Base-by-base conservation (phyloP, 768 basidiomycete genomes). In the Trametes cubensis region DNA sequence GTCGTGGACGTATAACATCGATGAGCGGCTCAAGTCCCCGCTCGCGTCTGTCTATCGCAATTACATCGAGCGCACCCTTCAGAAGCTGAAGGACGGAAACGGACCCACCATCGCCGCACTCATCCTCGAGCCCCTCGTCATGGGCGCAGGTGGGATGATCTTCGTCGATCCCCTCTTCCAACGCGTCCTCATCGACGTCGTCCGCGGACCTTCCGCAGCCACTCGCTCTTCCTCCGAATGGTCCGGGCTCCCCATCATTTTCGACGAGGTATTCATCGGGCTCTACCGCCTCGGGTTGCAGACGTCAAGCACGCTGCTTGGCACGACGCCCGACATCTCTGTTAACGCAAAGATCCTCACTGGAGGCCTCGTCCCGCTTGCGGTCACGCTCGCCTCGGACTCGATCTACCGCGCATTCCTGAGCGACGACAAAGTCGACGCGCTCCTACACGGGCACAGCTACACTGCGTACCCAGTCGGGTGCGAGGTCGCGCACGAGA, bases 131-230 rank as follows among this genome's bases (percentile, higher is more conserved):
- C 96, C 96, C 0, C 80, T 95, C 23, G 83, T 95, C 25, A 90
- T 98, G 83, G 96, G 96, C 15, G 95, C 96, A 0, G 96, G 93
- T 0, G 96, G 96, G 0, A 98, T 98, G 96, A 80, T 94, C 30
- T 98, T 98, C 70, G 93, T 98, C 25, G 96, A 98, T 71, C 96
- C 96, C 10, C 85, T 98, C 45, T 98, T 96, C 81, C 96, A 98
- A 72, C 84, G 92, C 26, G 79, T 94, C 30, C 74, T 98, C 65
- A 77, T 98, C 42, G 94, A 97, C 67, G 82, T 85, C 3, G 90
- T 92, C 6, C 87, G 96, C 60, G 74, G 80, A 66, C 59, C 75
- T 25, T 69, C 70, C 34, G 34, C 34, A 34, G 72, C 78, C 14
- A 73, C 76, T 15, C 23, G 57, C 7, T 48, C 67, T 46, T n/a